A percentile compares a stretch with the other conserved stretches of the same genome.
phyloP scores from a whole-genome alignment of 495 filamentous ascomycete species.

The Neurospora pannonica region DNA sequence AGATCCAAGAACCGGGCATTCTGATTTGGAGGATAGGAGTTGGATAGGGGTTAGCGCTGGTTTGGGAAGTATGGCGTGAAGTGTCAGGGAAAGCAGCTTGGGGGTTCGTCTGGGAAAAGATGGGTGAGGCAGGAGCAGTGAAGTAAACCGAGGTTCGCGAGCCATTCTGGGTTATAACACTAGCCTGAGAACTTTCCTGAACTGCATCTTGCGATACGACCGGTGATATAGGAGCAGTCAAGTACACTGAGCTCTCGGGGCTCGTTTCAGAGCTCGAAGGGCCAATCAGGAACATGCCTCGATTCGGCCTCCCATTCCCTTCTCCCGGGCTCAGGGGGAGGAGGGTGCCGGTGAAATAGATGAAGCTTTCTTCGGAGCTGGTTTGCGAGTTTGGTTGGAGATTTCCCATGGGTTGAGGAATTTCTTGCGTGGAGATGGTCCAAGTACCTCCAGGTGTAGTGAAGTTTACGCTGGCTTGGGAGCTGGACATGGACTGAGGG shows the following conservation, averaged over 20 bases:
- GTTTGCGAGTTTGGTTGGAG: not conserved
- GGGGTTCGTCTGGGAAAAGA: not conserved
- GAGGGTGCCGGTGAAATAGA: not conserved
- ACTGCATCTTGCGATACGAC: accelerated
- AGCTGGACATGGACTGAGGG: not conserved
- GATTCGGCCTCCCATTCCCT: not conserved
- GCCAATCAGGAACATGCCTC: not conserved
- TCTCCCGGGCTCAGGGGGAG: not conserved
- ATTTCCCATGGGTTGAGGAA: not conserved
- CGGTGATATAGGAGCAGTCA: not conserved
- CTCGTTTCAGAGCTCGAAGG: not conserved
- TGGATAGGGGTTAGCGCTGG: not conserved
- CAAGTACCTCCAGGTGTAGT: not conserved
- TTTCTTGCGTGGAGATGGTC: not conserved
- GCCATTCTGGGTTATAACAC: not conserved
- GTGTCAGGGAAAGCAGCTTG: not conserved
- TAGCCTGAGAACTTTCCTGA: not conserved
- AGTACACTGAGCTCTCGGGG: not conserved
- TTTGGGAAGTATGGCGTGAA: not conserved
- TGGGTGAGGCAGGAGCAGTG: not conserved
- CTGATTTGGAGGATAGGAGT: not conserved
- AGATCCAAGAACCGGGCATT: not conserved
- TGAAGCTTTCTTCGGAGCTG: not conserved
- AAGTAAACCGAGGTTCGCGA: not conserved
- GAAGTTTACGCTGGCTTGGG: not conserved